Evolutionary conservation across 1,139 yeast genomes (phyloP), one percentile per base, ranked within the genome.

Genomic region (Saccharomyces uvarum): DNA sequence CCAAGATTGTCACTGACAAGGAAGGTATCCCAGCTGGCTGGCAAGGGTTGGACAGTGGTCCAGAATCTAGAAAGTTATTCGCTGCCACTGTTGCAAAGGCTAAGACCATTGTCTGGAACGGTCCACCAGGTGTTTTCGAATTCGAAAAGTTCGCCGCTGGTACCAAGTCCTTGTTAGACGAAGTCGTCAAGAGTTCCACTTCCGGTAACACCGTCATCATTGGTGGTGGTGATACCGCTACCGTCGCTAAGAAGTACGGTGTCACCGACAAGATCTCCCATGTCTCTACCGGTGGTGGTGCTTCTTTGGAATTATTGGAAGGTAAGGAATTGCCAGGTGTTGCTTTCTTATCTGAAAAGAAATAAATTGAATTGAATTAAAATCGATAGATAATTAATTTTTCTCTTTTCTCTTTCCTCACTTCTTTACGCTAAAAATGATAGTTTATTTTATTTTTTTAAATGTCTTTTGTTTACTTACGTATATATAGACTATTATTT

Each of bases 201-300:
- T 81, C 81, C 59, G 97, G 96, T 71, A 86, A 89, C 80, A 88
- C 96, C 65, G 97, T 90, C 62, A 93, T 93, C 75, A 86, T 91
- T 68, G 98, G 98, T 75, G 98, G 98, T 83, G 98, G 98, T 81
- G 98, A 91, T 77, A 91, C 98, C 69, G 98, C 98, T 64, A 91
- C 98, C 65, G 98, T 90, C 64, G 97, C 97, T 69, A 90, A 90
- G 88, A 91, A 91, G 81, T 91, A 78, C 75, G 97, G 96, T 72
- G 96, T 84, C 63, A 93, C 88, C 68, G 95, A 88, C 73, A 88
- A 90, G 80, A 83, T 91, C 71, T 88, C 97, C 55, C 98, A 91
- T 77, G 97, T 91, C 63, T 90, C 97, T 63, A 91, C 98, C 61
- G 98, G 98, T 77, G 98, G 98, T 77, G 98, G 98, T 82, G 98